Conservation (phyloP, 768 basidiomycete species). For the Leccinum boreale region DNA sequence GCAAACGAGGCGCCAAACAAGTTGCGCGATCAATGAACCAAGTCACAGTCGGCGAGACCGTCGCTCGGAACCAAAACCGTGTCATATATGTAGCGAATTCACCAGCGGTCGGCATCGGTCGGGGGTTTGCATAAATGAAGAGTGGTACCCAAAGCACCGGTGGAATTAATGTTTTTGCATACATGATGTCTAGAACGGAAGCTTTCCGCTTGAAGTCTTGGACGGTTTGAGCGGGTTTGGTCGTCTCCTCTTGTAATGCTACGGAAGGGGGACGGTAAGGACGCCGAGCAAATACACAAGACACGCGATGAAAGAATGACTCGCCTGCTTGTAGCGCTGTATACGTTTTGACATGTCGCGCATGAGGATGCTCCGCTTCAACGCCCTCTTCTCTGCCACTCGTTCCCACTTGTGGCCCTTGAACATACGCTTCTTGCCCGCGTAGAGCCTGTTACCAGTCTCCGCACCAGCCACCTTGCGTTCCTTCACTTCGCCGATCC, state of each 20-base stretch:
- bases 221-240: constrained; percentile 58
- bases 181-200: constrained; percentile 51
- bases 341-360: constrained; percentile 69
- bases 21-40: neutral
- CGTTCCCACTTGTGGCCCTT: constrained; percentile 92
- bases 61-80: neutral
- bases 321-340: constrained; percentile 59
- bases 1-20: neutral
- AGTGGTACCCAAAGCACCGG: neutral
- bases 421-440: constrained; percentile 82
- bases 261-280: neutral
- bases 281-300: neutral
- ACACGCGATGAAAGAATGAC: constrained; percentile 23
- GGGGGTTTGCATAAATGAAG: neutral
- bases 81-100: neutral
- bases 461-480: constrained; percentile 48
- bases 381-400: constrained; percentile 41
- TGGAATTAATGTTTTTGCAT: constrained; percentile 5
- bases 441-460: constrained; percentile 64
- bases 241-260: constrained; percentile 38
- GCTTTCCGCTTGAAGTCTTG: constrained; percentile 46
- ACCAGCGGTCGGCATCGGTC: neutral
- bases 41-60: neutral
- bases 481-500: constrained; percentile 38
- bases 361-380: constrained; percentile 54